Evolutionary conservation across 2,329 filamentous ascomycete species (phyloP).

Genomic region (Didymellaceae sp.): DNA sequence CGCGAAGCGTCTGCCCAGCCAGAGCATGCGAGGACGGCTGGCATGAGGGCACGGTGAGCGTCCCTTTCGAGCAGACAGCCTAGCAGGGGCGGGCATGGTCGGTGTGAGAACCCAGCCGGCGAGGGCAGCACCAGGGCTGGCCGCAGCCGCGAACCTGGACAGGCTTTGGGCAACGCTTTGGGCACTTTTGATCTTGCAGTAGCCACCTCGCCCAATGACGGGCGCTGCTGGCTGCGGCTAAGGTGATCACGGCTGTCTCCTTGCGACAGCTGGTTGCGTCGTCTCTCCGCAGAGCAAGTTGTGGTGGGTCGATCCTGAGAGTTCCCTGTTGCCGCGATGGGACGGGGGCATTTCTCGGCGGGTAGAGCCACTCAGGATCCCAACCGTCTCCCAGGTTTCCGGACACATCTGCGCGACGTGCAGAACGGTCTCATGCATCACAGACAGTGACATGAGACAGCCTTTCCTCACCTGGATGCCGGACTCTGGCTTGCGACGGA

Average conservation of each 20-base stretch:
- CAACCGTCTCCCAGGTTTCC: slow-evolving; percentile 35
- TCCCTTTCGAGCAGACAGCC: slow-evolving; percentile 22
- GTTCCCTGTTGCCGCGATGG: slow-evolving; percentile 15
- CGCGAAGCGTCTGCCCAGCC: slow-evolving; percentile 22
- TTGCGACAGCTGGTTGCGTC: slow-evolving; percentile 24
- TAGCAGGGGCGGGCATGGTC: slow-evolving; percentile 9
- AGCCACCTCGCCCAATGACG: slow-evolving; percentile 19
- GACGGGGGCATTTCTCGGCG: slow-evolving; percentile 13
- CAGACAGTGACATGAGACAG: slow-evolving; percentile 32
- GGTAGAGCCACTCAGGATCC: slow-evolving; percentile 25
- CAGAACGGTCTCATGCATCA: slow-evolving; percentile 33
- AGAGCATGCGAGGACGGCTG: slow-evolving; percentile 30
- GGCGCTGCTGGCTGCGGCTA: slow-evolving; percentile 20
- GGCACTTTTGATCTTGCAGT: slow-evolving; percentile 21
- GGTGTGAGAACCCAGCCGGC: slow-evolving; percentile 15
- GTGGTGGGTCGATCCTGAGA: slow-evolving; percentile 15
- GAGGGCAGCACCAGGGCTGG: slow-evolving; percentile 1
- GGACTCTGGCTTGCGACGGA: slow-evolving; percentile 28
- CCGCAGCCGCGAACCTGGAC: slow-evolving; percentile 21
- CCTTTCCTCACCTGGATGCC: slow-evolving; percentile 31
- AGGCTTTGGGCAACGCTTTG: not conserved
- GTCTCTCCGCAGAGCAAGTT: slow-evolving; percentile 21
- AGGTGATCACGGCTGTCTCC: slow-evolving; percentile 21
- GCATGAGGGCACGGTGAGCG: slow-evolving; percentile 21
- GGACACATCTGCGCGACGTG: slow-evolving; percentile 32